Base-by-base conservation (phyloP, 805 yeast genomes). In the Torulaspora maleeae region DNA sequence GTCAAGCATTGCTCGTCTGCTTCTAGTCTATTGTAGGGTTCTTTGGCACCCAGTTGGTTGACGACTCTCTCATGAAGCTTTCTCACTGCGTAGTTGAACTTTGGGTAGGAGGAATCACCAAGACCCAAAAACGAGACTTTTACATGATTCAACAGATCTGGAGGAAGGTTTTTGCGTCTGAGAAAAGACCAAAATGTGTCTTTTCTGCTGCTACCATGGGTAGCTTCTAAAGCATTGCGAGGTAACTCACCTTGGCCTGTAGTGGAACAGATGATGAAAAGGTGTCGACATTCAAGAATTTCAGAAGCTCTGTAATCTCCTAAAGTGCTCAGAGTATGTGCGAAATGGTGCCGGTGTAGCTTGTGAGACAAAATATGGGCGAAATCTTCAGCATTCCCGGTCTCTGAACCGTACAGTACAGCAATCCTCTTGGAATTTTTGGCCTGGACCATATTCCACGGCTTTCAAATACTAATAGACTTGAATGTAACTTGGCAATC, bases 171-270 rank as follows among this genome's bases (percentile, higher is more conserved):
- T 60, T 75, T 79, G 59, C 77, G 78, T 46, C 87, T 75, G 54
- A 93, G 64, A 50, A 83, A 79, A 52, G 75, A 73, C 95, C 96
- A 85, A 51, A 91, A 78, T 2, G 61, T 55, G 15, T 54, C 48
- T 9, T 45, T 46, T 19, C 44, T 45, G 25, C 27, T 35, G 15
- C 12, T 13, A 15, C 56, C 62, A 13, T 36, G 43, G 7, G 59
- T 38, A 12, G 45, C 38, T 49, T 76, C 78, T 51, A 72, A 72
- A 0, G 84, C 82, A 59, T 87, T 87, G 34, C 84, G 66, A 0
- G 99, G 98, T 27, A 91, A 65, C 50, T 85, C 96, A 22, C 99
- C 99, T 64, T 91, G 97, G 6, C 99, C 98, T 1, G 95, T 84
- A 0, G 99, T 91, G 1, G 96, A 82, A 60, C 95, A 85, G 2